Evolutionary conservation across 371 early-diverging fungal genomes (phyloP).

Genomic region (Rhizomucor pusillus): DNA sequence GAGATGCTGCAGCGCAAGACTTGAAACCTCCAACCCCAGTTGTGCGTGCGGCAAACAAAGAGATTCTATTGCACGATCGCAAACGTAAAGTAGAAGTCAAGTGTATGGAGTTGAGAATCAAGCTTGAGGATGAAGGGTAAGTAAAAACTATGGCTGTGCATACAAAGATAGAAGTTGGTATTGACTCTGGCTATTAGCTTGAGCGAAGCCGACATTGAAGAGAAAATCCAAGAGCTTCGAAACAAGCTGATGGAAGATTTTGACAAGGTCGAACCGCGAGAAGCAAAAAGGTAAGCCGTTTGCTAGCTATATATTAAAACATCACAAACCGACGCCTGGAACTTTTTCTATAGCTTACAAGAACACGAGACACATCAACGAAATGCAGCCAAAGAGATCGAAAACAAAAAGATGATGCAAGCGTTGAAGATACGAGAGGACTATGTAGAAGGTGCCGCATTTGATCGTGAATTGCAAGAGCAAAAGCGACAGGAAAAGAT

Average conservation of each 20-base stretch:
- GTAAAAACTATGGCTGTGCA: constrained; percentile 1
- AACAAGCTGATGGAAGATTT: constrained; percentile 49
- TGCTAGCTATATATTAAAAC: background rate
- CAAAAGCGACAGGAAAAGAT: constrained; percentile 50
- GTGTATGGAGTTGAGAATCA: constrained; percentile 73
- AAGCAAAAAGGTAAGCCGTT: constrained; percentile 35
- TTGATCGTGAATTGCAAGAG: constrained; percentile 76
- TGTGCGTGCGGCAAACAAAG: constrained; percentile 68
- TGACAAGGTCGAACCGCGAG: constrained; percentile 43
- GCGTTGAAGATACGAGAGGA: constrained; percentile 67
- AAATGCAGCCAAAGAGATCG: constrained; percentile 67
- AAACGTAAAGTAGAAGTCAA: constrained; percentile 87
- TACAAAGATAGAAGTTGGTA: background rate
- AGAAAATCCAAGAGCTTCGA: constrained; percentile 52
- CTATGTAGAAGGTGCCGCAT: constrained; percentile 81
- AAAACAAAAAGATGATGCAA: constrained; percentile 60
- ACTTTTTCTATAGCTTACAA: constrained; percentile 31
- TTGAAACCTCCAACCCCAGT: constrained; percentile 38
- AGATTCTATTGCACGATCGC: constrained; percentile 81
- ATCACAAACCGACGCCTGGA: too few species aligned
- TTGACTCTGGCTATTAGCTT: constrained; percentile 5
- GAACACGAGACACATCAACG: constrained; percentile 70
- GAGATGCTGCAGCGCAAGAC: constrained; percentile 32
- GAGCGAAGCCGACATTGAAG: constrained; percentile 57
- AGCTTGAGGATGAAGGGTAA: constrained; percentile 83